Evolutionary conservation across 2,329 filamentous ascomycete genomes (phyloP), one percentile per base, ranked within the genome.

Genomic region (Penicillium corylophilum): DNA sequence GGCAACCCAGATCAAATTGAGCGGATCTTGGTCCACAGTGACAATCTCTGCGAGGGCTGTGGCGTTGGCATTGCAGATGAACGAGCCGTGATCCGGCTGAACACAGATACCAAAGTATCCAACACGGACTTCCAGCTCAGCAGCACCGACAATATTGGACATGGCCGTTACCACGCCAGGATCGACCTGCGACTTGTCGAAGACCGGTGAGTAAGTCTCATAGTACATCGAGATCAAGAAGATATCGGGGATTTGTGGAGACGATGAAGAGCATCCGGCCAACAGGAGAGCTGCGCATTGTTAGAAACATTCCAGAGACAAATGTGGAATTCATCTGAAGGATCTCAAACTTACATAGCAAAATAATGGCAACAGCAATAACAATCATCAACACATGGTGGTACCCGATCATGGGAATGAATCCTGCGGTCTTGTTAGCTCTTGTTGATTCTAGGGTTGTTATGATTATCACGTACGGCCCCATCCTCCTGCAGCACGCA

Each of bases 221-320:
- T 96, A 99, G 83, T 95, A 97, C 66, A 99, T 84, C n/a, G 92
- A 96, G 60, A 99, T 89, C 62, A 99, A 85, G 81, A 96, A 99
- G 74, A 99, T 97, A 69, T 87, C 86, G 23, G 94, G 94, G 64
- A 99, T 96, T 49, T 95, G 79, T 2, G 93, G 94, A 46, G 93
- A 96, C 36, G 93, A 96, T 9, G 93, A 97, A 4, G 94, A 97
- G 75, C 94, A 99, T 65, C 94, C 94, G 67, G 94, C 93, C 62
- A 99, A 80, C 65, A 99, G 78, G 59, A 99, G 83, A 64, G 94
- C 92, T 96, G 57, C 59, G 48, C 61, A 57, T 52, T 20, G 53
- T 61, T 54, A 66, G 62, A 47, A 28, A 33, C 50, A 61, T 56
- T 61, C 54, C 51, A 44, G 9, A 23, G 6, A 18, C 18, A 35